Evolutionary conservation across 169 alveolate species (phyloP).

Genomic region (Theileria annulata): DNA sequence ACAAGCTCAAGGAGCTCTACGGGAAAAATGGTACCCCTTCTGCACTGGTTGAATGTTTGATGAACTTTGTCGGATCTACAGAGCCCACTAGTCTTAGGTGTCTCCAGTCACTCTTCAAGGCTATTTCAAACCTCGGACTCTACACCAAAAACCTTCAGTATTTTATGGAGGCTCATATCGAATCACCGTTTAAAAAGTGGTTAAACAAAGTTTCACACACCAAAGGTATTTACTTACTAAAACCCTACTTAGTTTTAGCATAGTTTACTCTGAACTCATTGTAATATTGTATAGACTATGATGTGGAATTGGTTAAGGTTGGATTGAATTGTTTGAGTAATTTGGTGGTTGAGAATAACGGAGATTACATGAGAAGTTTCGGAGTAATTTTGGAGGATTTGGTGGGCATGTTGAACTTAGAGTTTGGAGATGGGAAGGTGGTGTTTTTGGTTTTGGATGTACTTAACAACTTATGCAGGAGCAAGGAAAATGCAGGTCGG

Average conservation of each 20-base stretch:
- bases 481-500: constrained; percentile 74
- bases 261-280: background rate
- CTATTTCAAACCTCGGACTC: constrained; percentile 84
- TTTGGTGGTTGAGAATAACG: constrained; percentile 87
- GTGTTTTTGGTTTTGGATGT: constrained; percentile 81
- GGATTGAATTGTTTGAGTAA: constrained; percentile 87
- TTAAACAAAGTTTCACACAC: constrained; percentile 67
- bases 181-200: constrained; percentile 73
- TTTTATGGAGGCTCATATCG: constrained; percentile 75
- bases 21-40: constrained; percentile 87
- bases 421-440: constrained; percentile 81
- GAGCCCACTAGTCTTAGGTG: constrained; percentile 82
- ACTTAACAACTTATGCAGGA: constrained; percentile 82
- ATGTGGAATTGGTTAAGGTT: constrained; percentile 64
- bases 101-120: constrained; percentile 83
- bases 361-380: constrained; percentile 81
- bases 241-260: background rate
- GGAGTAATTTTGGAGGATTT: constrained; percentile 82
- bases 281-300: constrained; percentile 14
- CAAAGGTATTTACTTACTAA: background rate
- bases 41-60: constrained; percentile 82
- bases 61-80: constrained; percentile 75
- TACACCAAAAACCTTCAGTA: constrained; percentile 81
- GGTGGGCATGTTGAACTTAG: constrained; percentile 72
- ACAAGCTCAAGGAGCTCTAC: constrained; percentile 78